These are phyloP conservation scores for Nicotiana attenuata DNA, from an alignment of 257 asterid genomes.

Conservation along the genomic window DNA sequence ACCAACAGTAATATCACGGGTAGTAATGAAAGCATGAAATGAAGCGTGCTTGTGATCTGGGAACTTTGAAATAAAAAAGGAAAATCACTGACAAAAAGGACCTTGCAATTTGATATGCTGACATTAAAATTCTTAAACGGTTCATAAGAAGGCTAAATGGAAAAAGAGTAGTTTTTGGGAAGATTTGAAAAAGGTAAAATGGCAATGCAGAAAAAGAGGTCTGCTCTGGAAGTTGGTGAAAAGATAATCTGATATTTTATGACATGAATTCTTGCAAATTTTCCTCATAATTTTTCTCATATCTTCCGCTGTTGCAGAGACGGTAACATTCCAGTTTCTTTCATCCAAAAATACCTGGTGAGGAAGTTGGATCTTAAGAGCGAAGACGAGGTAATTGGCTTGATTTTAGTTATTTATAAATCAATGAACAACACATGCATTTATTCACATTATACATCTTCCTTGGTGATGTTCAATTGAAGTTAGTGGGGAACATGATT, in stretches of 20 bases:
- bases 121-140: neutral
- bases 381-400: constrained; percentile 68
- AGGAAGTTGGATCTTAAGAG: constrained; percentile 66
- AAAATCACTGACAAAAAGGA: neutral
- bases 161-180: neutral
- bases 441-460: neutral
- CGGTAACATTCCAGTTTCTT: constrained; percentile 69
- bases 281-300: neutral
- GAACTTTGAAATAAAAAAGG: neutral
- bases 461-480: neutral
- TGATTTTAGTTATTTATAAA: neutral
- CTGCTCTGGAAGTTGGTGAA: neutral
- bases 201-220: neutral
- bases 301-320: constrained; percentile 48
- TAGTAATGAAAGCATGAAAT: neutral
- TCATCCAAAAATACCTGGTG: constrained; percentile 75
- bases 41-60: neutral
- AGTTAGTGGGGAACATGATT: neutral
- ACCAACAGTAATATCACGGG: neutral
- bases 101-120: neutral
- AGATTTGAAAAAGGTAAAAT: neutral
- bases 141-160: neutral
- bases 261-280: neutral
- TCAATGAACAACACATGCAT: neutral
- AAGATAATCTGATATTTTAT: neutral